A percentile compares a stretch with the other conserved stretches of the same genome.
Evolutionary conservation across 345 rosid genomes (phyloP).

Genomic region (Laguncularia racemosa): DNA sequence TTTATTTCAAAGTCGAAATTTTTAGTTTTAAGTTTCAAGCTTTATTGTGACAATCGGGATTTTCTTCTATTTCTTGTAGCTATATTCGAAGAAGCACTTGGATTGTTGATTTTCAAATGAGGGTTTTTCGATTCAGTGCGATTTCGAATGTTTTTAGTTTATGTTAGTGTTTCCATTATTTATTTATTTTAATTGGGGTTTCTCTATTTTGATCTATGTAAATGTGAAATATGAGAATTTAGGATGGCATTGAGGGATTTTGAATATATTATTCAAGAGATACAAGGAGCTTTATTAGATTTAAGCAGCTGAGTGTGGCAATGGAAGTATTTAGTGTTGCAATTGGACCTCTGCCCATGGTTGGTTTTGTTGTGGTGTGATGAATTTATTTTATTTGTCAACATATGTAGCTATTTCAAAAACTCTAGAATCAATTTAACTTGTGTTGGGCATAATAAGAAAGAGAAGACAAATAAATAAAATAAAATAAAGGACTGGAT

Average conservation of each 20-base stretch:
- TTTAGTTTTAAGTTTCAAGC: too few relatives aligned
- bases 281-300: constrained; percentile 18
- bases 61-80: constrained; percentile 31
- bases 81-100: constrained; percentile 15
- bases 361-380: constrained; percentile 29
- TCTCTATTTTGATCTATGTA: constrained; percentile 41
- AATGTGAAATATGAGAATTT: constrained; percentile 45
- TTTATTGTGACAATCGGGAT: background rate
- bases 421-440: constrained; percentile 76
- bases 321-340: background rate
- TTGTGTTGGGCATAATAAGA: too few relatives aligned
- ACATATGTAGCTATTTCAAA: constrained; percentile 80
- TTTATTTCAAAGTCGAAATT: too few relatives aligned
- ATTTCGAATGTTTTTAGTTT: constrained; percentile 12
- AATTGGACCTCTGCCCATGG: constrained; percentile 9
- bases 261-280: constrained; percentile 23
- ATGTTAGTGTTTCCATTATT: background rate
- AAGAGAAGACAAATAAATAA: too few relatives aligned
- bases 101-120: constrained; percentile 40
- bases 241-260: constrained; percentile 44
- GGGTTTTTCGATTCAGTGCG: constrained; percentile 41
- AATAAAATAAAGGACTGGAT: too few relatives aligned
- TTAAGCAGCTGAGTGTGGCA: background rate
- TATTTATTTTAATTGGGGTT: constrained; percentile 12
- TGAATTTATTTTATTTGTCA: constrained; percentile 33